Base-by-base conservation (phyloP, 257 asterid genomes). In the Forsythia suspensa region DNA sequence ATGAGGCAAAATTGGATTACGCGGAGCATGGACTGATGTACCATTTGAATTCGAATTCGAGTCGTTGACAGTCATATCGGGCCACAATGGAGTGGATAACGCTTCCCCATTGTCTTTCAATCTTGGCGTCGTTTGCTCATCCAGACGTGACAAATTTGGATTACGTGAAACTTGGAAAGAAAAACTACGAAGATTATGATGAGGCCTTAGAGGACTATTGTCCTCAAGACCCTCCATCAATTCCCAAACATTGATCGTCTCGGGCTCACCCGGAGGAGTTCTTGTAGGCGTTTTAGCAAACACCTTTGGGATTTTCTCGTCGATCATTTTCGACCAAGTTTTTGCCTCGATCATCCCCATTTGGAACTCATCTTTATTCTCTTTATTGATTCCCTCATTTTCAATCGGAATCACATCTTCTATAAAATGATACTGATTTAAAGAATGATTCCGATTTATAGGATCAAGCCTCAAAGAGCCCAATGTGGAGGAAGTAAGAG, bases 211-310 rank as follows among this genome's bases (percentile, higher is more conserved):
- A 20, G 97, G 97, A 71, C 92, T 82, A 44, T 42, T 20, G 42
- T 92, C 98, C 43, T 94, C 97, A 5, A 96, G 92, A 2, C 97
- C 99, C 81, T 89, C 95, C 98, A 94, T 94, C 83, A 96, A 75
- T 69, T 96, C 98, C 94, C 96, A 92, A n/a, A 90, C 92, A 78
- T 96, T 85, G 83, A 96, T 92, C 48, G 70, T 87, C 88, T 94
- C 97, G 13, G 96, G 96, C 84, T 96, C 98, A 0, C 96, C 97
- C 2, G 97, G 93, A 39, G 96, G 93, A 52, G 97, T 92, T 55
- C 75, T 77, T 44, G 77, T 48, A 20, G 96, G 96, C 2, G 97
- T 95, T 70, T 72, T 87, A 16, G 98, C 93, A 73, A 75, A 21
- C 3, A 86, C 36, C 83, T 91, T 94, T 0, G 94, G 97, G 82